Percentiles rank a stretch among this genome's conserved stretches.
Evolutionary conservation across 768 basidiomycete species (phyloP).

Genomic region (Boletus insuetus): DNA sequence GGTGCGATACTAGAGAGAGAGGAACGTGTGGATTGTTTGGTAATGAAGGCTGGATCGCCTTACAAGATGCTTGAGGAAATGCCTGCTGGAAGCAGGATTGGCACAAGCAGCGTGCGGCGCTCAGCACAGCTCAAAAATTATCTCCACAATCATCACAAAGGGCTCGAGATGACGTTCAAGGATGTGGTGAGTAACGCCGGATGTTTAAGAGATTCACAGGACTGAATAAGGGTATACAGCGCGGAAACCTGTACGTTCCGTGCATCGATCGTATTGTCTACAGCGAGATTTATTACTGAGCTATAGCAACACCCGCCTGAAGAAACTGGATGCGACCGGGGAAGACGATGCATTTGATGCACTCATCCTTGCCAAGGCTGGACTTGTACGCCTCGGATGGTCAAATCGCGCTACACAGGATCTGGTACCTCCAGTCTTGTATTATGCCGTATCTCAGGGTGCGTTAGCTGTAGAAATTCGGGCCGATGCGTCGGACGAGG

Average conservation of each 20-base stretch:
- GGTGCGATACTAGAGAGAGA: conserved; percentile 85
- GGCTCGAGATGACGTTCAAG: conserved; percentile 60
- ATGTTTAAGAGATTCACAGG: background rate
- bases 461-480: conserved; percentile 88
- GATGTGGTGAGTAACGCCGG: conserved; percentile 70
- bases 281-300: conserved; percentile 6
- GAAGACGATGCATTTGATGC: conserved; percentile 73
- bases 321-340: conserved; percentile 79
- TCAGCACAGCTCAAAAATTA: conserved; percentile 84
- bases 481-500: conserved; percentile 52
- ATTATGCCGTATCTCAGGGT: conserved; percentile 92
- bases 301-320: conserved; percentile 79
- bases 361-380: conserved; percentile 90
- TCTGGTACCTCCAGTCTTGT: conserved; percentile 69
- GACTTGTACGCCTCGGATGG: conserved; percentile 78
- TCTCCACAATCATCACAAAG: conserved; percentile 50
- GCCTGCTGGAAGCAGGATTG: conserved; percentile 87
- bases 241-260: conserved; percentile 78
- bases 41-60: conserved; percentile 69
- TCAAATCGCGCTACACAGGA: conserved; percentile 73
- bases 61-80: conserved; percentile 80
- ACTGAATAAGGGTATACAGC: conserved; percentile 39
- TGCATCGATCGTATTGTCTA: background rate
- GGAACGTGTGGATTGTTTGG: conserved; percentile 84
- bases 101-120: conserved; percentile 90